Evolutionary conservation across 345 rosid genomes (phyloP), one percentile per base, ranked within the genome.

Genomic region (Triadica sebifera): DNA sequence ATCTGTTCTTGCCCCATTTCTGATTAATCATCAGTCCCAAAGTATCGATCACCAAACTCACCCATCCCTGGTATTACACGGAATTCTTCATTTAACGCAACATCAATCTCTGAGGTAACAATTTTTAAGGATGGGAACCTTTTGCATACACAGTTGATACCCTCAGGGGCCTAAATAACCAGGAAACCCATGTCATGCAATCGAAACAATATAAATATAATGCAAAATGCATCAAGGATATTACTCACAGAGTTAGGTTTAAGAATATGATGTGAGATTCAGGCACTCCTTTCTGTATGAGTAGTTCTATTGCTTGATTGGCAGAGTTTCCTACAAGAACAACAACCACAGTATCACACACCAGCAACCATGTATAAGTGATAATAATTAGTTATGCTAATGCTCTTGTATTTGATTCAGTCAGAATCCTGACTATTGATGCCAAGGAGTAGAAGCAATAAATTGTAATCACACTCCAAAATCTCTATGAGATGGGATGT

Each of bases 61-160:
- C 97, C 99, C 94, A 96, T 74, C 24, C 99, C 99, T 12, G 99
- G 99, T 80, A 96, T 86, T 43, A 95, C 98, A 10, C 96, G 91
- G 78, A 82, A 96, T 73, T 93, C 99, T 74, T 91, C 89, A 61
- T 96, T 93, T 72, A 93, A 77, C 12, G 92, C 81, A 78, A 72
- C 92, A 65, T 96, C 98, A 60, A 96, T 96, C 84, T 96, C 99
- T 3, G 98, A 96, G 24, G 99, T 96, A 47, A 96, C 97, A 12
- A 96, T 91, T 81, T 96, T 93, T 87, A 96, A 80, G 67, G 82
- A 74, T 29, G 98, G 99, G 78, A 88, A 93, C 47, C 95, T 82
- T 75, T 88, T 89, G 84, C 83, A 91, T 8, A 93, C 97, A 37
- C 98, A 91, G 68, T 90, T 95, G 83, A 96, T 91, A 57, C 99